phyloP scores from a whole-genome alignment of 2,329 filamentous ascomycete species.

The Aureobasidium sp. region DNA sequence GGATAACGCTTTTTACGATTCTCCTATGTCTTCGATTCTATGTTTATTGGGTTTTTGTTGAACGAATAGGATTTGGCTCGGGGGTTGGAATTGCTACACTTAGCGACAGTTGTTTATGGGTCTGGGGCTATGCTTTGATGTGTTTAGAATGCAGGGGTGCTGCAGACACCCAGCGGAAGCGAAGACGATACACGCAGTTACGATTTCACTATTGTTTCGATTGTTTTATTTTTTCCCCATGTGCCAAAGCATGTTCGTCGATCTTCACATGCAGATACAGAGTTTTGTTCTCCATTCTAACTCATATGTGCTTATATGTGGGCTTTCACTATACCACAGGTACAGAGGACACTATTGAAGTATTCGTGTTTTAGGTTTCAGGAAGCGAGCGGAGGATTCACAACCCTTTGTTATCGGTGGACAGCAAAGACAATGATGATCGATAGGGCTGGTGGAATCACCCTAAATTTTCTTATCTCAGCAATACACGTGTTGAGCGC shows the following conservation, averaged over 20 bases:
- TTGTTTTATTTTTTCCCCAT: too few species aligned
- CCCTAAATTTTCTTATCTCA: neutral
- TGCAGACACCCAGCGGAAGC: neutral
- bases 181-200: constrained; percentile 5
- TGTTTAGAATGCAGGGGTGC: constrained; percentile 9
- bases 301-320: neutral
- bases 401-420: neutral
- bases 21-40: neutral
- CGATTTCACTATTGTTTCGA: neutral
- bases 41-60: neutral
- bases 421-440: neutral
- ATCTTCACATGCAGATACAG: neutral
- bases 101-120: neutral
- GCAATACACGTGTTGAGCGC: neutral
- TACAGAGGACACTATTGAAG: constrained; percentile 1
- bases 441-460: neutral
- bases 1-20: constrained; percentile 5
- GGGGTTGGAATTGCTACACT: neutral
- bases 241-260: neutral
- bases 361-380: constrained; percentile 5
- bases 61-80: neutral
- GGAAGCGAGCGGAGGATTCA: constrained; percentile 3
- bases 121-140: neutral
- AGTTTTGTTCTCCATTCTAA: neutral
- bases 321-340: neutral